phyloP scores from a whole-genome alignment of 768 basidiomycete genomes.

The Obba rivulosa region DNA sequence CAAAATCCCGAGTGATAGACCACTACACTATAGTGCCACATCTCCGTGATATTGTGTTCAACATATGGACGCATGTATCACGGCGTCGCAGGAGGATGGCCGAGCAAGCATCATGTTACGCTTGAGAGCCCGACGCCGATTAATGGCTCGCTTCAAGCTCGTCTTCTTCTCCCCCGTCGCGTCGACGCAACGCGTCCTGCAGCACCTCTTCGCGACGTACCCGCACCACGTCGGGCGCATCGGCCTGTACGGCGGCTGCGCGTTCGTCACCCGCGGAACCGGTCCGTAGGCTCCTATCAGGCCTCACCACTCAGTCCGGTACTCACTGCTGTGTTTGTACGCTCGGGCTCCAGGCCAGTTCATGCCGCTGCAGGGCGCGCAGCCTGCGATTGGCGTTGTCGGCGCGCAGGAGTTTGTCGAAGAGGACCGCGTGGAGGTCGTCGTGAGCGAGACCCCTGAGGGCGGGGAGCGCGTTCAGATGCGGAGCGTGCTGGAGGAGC shows the following conservation, averaged over 20 bases:
- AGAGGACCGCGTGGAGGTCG: constrained; percentile 48
- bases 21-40: constrained; percentile 17
- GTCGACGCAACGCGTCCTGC: constrained; percentile 36
- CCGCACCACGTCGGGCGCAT: constrained; percentile 45
- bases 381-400: constrained; percentile 38
- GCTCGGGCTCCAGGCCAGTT: constrained; percentile 38
- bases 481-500: constrained; percentile 33
- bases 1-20: constrained; percentile 18
- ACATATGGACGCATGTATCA: too few species aligned
- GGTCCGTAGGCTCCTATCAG: constrained; percentile 29
- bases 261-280: constrained; percentile 49
- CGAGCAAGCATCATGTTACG: too few species aligned
- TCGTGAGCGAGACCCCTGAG: constrained; percentile 30
- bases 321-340: not conserved
- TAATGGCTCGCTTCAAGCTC: constrained; percentile 40
- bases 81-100: too few species aligned
- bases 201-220: constrained; percentile 40
- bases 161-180: constrained; percentile 46
- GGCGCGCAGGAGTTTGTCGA: constrained; percentile 44
- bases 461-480: constrained; percentile 29
- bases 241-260: constrained; percentile 47
- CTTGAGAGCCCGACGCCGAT: too few species aligned
- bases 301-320: not conserved
- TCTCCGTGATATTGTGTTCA: too few species aligned
- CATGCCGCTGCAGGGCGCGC: constrained; percentile 34